Evolutionary conservation across 768 basidiomycete genomes (phyloP).

Genomic region (Leccinum sublutescens): DNA sequence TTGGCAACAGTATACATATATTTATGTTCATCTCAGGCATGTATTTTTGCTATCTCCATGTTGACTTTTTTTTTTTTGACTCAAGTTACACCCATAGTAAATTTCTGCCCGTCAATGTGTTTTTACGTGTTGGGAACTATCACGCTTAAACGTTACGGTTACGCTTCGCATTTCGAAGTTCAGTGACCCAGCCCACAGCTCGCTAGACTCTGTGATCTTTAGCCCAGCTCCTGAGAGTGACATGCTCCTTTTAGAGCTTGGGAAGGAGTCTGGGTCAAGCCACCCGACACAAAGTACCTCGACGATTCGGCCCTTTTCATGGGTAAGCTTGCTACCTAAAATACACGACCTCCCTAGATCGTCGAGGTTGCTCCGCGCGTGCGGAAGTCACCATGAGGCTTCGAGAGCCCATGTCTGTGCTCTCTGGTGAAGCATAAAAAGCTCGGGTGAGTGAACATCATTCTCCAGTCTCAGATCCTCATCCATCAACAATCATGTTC

Average conservation of each 20-base stretch:
- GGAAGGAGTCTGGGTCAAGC: neutral
- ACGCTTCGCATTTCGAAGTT: neutral
- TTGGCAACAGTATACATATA: neutral
- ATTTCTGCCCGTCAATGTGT: neutral
- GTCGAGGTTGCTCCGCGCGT: too few species aligned
- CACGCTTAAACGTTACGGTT: neutral
- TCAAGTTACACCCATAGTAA: neutral
- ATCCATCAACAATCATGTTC: too few species aligned
- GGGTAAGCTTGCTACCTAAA: neutral
- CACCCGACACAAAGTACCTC: neutral
- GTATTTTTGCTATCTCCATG: conserved; percentile 23
- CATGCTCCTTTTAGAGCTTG: neutral
- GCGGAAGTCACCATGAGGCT: too few species aligned
- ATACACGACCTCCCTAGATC: too few species aligned
- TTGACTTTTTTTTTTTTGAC: neutral
- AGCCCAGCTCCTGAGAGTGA: neutral
- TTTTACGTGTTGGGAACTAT: neutral
- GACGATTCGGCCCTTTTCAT: neutral
- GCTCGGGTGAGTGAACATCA: too few species aligned
- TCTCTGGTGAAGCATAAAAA: too few species aligned
- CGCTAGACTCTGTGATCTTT: neutral
- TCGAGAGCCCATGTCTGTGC: too few species aligned
- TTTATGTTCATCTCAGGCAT: conserved; percentile 1
- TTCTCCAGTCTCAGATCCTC: too few species aligned
- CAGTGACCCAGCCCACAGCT: neutral